phyloP scores from a whole-genome alignment of 2,329 filamentous ascomycete genomes.

The Hymenotorrendiella dingleyae region DNA sequence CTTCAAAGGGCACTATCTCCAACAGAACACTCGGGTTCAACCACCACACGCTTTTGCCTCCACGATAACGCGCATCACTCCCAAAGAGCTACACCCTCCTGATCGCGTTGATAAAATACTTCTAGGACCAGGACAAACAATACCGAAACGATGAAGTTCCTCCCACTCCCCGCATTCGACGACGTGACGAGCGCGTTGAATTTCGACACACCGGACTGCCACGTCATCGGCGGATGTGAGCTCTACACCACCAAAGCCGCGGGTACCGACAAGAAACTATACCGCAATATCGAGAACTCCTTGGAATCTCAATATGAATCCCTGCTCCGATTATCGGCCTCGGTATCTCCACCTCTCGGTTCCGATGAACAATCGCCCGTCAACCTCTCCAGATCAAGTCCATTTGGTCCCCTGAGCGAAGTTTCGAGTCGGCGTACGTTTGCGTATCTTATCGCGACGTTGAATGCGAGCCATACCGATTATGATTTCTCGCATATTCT shows the following conservation, averaged over 20 bases:
- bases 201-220: constrained; percentile 89
- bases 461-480: constrained; percentile 92
- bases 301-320: constrained; percentile 89
- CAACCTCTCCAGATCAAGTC: constrained; percentile 79
- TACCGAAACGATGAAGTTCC: constrained; percentile 57
- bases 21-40: constrained; percentile 28
- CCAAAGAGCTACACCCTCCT: constrained; percentile 10
- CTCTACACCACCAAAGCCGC: constrained; percentile 97
- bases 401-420: constrained; percentile 86
- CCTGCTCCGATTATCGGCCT: constrained; percentile 77
- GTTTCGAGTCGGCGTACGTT: constrained; percentile 86
- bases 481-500: constrained; percentile 96
- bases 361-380: constrained; percentile 58
- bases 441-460: constrained; percentile 90
- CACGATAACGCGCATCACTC: constrained; percentile 20
- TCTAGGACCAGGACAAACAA: constrained; percentile 20
- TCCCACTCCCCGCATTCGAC: constrained; percentile 87
- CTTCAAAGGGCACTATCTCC: constrained; percentile 26
- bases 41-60: constrained; percentile 29
- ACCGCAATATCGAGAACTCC: constrained; percentile 89
- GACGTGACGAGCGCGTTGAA: constrained; percentile 88
- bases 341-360: constrained; percentile 76
- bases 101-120: constrained; percentile 23
- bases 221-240: constrained; percentile 89
- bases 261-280: constrained; percentile 92